Percentiles rank a stretch among this genome's conserved stretches.
Conservation (phyloP, 106 monocot species). For the Allium sativum region DNA sequence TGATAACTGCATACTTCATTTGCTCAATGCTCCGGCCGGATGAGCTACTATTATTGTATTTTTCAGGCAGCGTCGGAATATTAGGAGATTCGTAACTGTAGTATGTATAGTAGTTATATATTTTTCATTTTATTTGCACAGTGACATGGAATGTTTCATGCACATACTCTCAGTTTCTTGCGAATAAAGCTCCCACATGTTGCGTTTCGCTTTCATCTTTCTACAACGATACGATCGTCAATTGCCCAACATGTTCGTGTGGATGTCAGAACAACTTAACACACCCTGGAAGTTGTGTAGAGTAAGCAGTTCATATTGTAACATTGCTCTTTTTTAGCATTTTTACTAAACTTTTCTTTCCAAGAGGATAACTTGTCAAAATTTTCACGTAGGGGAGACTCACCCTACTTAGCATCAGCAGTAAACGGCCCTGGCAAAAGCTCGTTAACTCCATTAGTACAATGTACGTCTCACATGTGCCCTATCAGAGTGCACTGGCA, state of each 20-base stretch:
- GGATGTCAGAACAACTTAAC: constrained; percentile 71
- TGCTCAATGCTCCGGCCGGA: neutral
- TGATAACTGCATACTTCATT: neutral
- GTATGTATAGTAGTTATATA: neutral
- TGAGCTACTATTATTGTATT: neutral
- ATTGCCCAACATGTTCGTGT: constrained; percentile 77
- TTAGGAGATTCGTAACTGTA: neutral
- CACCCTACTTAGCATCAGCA: constrained; percentile 42
- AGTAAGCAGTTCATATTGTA: constrained; percentile 29
- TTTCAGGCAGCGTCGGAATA: neutral
- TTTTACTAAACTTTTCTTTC: neutral
- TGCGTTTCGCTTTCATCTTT: constrained; percentile 94
- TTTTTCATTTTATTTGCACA: constrained; percentile 18
- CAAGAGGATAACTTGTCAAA: neutral
- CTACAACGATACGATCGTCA: constrained; percentile 77
- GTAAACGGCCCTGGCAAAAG: constrained; percentile 40
- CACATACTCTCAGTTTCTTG: constrained; percentile 72
- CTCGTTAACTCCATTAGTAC: constrained; percentile 35
- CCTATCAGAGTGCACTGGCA: constrained; percentile 65
- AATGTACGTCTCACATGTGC: constrained; percentile 70
- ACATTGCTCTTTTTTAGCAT: neutral
- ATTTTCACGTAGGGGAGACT: constrained; percentile 32
- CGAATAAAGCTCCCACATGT: constrained; percentile 72
- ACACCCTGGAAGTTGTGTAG: constrained; percentile 77
- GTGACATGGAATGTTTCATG: constrained; percentile 98